Percentiles rank a stretch among this genome's conserved stretches.
phyloP scores from a whole-genome alignment of 139 green algal species.

The Astrephomene gubernaculifera region DNA sequence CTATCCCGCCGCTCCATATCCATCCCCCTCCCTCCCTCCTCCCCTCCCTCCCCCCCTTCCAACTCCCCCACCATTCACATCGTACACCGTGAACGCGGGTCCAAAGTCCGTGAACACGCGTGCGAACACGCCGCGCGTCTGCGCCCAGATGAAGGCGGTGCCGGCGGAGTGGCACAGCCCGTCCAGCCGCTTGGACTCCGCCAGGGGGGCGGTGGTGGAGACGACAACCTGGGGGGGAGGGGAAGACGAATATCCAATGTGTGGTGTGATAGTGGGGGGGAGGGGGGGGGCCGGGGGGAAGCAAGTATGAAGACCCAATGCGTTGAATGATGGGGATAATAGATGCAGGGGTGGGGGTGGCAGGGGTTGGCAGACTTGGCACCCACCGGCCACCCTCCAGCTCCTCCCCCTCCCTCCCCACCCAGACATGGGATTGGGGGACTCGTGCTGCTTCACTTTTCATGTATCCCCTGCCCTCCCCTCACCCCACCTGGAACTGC shows the following conservation, averaged over 20 bases:
- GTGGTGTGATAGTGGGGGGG: neutral
- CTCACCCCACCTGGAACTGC: slow-evolving; percentile 79
- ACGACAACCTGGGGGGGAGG: slow-evolving; percentile 86
- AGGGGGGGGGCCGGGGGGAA: neutral
- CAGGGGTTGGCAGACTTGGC: too few relatives aligned
- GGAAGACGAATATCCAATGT: neutral
- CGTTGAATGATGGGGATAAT: too few relatives aligned
- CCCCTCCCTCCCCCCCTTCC: neutral
- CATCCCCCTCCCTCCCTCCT: neutral
- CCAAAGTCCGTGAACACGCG: slow-evolving; percentile 98
- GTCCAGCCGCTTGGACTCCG: slow-evolving; percentile 81
- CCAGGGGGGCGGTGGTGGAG: slow-evolving; percentile 70
- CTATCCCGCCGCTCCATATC: neutral
- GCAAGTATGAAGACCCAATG: too few relatives aligned
- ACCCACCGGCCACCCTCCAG: too few relatives aligned
- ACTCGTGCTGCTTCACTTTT: too few relatives aligned
- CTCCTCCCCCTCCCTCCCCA: too few relatives aligned
- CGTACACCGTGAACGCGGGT: slow-evolving; percentile 84
- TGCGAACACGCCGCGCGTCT: slow-evolving; percentile 94
- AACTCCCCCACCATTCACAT: slow-evolving; percentile 85
- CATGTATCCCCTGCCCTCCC: too few relatives aligned
- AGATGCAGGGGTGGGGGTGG: too few relatives aligned
- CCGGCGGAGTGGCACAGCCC: slow-evolving; percentile 80
- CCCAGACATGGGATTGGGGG: too few relatives aligned
- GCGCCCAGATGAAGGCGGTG: slow-evolving; percentile 91